Percentiles rank a stretch among this genome's conserved stretches.
Conservation (phyloP, 1,284 basidiomycete genomes). For the Rhodotorula sp. region DNA sequence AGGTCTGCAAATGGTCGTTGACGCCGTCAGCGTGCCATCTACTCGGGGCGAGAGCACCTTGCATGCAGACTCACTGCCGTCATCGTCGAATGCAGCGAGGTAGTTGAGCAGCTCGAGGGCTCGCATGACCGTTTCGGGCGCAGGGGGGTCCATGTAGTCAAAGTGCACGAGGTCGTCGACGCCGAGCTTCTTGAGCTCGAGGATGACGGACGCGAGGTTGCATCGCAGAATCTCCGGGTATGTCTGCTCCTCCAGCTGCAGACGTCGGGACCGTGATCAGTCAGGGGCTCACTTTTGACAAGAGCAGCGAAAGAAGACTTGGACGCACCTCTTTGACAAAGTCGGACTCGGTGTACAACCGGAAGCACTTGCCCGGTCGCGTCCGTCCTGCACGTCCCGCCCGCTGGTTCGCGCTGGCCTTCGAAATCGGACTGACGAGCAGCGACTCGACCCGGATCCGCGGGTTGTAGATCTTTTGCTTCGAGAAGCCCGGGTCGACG, state of each 20-base stretch:
- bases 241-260: conserved; percentile 83
- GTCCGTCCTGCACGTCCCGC: conserved; percentile 96
- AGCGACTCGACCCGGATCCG: conserved; percentile 93
- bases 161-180: conserved; percentile 64
- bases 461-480: conserved; percentile 96
- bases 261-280: neutral
- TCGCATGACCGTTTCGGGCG: conserved; percentile 97
- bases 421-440: conserved; percentile 91
- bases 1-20: conserved; percentile 53
- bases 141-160: conserved; percentile 95
- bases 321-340: conserved; percentile 70
- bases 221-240: conserved; percentile 92
- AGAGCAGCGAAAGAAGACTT: no score
- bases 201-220: conserved; percentile 88
- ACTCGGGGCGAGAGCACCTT: no score
- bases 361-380: conserved; percentile 93
- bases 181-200: conserved; percentile 92
- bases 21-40: neutral
- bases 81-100: conserved; percentile 88
- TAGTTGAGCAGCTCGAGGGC: conserved; percentile 93
- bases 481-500: conserved; percentile 95
- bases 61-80: conserved; percentile 59
- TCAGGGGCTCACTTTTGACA: neutral
- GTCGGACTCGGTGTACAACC: conserved; percentile 95
- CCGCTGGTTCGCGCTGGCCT: conserved; percentile 92